Evolutionary conservation across 2,329 filamentous ascomycete species (phyloP).

Genomic region (Monilinia polystroma): DNA sequence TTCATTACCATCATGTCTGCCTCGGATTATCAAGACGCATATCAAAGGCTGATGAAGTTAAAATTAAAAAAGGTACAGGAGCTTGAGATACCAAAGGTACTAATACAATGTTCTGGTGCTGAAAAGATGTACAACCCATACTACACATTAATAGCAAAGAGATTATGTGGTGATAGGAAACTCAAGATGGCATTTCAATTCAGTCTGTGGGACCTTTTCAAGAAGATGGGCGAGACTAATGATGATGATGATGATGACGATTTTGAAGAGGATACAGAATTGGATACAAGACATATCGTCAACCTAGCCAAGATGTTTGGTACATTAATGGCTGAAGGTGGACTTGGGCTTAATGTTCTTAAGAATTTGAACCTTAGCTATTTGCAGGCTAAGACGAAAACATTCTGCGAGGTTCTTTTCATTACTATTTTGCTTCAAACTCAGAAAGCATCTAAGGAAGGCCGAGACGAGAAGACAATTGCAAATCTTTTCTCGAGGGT

Average conservation of each 20-base stretch:
- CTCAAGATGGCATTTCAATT: constrained; percentile 85
- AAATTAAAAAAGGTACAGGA: constrained; percentile 83
- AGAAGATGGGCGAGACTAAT: constrained; percentile 73
- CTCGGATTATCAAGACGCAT: constrained; percentile 78
- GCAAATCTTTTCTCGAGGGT: constrained; percentile 65
- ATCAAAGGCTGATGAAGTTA: constrained; percentile 75
- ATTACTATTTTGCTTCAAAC: constrained; percentile 71
- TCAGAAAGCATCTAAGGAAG: constrained; percentile 49
- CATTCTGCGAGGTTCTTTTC: constrained; percentile 78
- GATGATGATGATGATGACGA: constrained; percentile 61
- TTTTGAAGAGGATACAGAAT: constrained; percentile 53
- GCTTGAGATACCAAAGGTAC: constrained; percentile 79
- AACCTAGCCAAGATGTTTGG: constrained; percentile 69
- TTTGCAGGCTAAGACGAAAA: constrained; percentile 70
- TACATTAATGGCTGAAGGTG: constrained; percentile 58
- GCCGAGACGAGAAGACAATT: constrained; percentile 57
- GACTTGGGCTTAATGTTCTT: constrained; percentile 56
- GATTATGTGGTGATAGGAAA: constrained; percentile 71
- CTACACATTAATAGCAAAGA: constrained; percentile 80
- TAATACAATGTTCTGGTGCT: constrained; percentile 81
- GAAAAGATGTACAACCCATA: constrained; percentile 89
- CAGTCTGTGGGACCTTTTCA: constrained; percentile 81
- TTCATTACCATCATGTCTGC: constrained; percentile 90
- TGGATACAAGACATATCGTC: constrained; percentile 59
- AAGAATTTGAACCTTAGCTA: constrained; percentile 77